Conservation (phyloP, 2,329 filamentous ascomycete genomes). For the Cercospora canescens region DNA sequence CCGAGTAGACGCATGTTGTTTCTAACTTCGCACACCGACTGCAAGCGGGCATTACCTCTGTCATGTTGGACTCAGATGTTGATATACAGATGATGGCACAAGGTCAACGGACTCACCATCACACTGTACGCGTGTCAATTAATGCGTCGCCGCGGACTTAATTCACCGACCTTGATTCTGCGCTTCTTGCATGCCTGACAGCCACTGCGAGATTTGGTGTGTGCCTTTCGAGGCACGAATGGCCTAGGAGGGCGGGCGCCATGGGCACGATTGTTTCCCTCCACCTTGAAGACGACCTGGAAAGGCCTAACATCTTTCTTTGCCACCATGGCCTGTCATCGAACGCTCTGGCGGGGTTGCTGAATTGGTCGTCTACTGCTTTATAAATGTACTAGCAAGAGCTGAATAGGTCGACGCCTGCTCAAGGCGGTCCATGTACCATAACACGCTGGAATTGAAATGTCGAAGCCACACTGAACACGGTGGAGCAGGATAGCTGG, state of each 20-base stretch:
- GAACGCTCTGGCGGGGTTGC: neutral
- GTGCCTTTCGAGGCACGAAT: slow-evolving; percentile 11
- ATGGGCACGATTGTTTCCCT: neutral
- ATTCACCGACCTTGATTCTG: slow-evolving; percentile 7
- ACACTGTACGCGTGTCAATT: neutral
- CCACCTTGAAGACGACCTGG: slow-evolving; percentile 10
- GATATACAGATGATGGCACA: neutral
- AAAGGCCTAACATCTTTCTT: slow-evolving; percentile 1
- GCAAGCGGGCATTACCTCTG: neutral
- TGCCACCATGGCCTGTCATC: neutral
- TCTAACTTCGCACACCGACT: neutral
- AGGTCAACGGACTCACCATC: neutral
- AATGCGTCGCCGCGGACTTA: neutral
- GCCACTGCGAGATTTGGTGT: slow-evolving; percentile 11
- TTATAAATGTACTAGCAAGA: neutral
- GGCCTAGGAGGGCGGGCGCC: neutral
- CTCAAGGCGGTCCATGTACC: neutral
- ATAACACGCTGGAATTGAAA: neutral
- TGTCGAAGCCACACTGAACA: neutral
- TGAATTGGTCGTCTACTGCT: neutral
- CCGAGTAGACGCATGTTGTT: neutral
- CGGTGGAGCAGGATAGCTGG: neutral
- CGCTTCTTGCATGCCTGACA: slow-evolving; percentile 13
- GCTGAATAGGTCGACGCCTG: neutral
- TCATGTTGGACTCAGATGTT: neutral